A percentile compares a stretch with the other conserved stretches of the same genome.
These are phyloP conservation scores for Termitomyces heimii DNA, from an alignment of 768 basidiomycete genomes.

Conservation along the genomic window DNA sequence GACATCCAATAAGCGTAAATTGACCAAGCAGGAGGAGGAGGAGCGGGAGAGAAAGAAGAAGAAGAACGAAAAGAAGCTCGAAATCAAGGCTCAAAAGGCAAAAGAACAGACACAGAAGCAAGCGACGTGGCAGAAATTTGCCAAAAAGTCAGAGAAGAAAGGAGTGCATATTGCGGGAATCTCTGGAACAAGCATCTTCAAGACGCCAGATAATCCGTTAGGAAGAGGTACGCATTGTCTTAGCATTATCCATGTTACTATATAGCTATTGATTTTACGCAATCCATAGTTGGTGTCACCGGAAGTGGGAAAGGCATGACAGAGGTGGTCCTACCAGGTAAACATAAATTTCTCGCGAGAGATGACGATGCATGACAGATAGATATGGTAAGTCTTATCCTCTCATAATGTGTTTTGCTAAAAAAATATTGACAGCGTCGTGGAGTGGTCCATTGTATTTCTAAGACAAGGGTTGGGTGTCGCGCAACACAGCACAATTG, in stretches of 20 bases:
- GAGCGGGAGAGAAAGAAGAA: conserved; percentile 89
- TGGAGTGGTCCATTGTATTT: conserved; percentile 1
- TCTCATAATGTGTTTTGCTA: neutral
- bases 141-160: conserved; percentile 92
- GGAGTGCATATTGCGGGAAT: conserved; percentile 88
- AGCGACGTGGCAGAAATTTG: conserved; percentile 90
- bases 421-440: neutral
- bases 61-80: conserved; percentile 92
- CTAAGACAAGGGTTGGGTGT: neutral
- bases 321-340: conserved; percentile 55
- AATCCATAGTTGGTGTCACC: conserved; percentile 76
- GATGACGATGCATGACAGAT: conserved; percentile 37
- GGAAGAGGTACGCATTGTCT: conserved; percentile 60
- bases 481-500: neutral
- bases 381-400: conserved; percentile 3
- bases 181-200: conserved; percentile 87
- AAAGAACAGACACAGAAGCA: conserved; percentile 85
- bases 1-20: conserved; percentile 67
- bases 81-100: conserved; percentile 76
- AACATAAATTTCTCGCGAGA: conserved; percentile 64
- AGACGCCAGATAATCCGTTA: conserved; percentile 87
- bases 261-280: conserved; percentile 16
- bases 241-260: conserved; percentile 1
- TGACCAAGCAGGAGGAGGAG: conserved; percentile 76
- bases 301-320: conserved; percentile 90